These are phyloP conservation scores for Acanthamoeba polyphaga DNA, from an alignment of 208 protist species.

Conservation along the genomic window DNA sequence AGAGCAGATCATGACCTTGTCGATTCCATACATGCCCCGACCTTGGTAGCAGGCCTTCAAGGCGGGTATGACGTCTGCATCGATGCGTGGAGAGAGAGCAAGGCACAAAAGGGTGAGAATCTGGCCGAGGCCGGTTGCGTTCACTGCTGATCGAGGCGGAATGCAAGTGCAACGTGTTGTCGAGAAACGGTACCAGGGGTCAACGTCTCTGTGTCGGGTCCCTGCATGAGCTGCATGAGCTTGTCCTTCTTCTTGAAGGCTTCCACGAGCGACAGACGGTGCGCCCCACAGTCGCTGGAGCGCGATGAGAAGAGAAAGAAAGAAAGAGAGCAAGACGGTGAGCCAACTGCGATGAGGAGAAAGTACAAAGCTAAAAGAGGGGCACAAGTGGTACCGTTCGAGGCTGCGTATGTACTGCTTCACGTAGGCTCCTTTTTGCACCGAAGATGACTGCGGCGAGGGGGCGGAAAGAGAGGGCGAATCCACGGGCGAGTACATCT, in stretches of 20 bases:
- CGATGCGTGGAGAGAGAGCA: background rate
- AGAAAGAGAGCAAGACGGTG: background rate
- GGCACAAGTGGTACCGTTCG: background rate
- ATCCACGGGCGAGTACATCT: background rate
- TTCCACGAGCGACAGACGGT: conserved; percentile 34
- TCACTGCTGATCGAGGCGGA: background rate
- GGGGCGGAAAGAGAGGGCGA: background rate
- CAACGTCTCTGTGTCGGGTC: conserved; percentile 53
- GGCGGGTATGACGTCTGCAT: conserved; percentile 34
- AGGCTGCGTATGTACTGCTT: conserved; percentile 57
- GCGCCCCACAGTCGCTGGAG: conserved; percentile 23
- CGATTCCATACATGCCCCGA: conserved; percentile 59
- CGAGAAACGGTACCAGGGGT: conserved; percentile 14
- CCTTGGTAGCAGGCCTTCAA: conserved; percentile 63
- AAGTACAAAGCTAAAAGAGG: background rate
- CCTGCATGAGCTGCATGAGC: conserved; percentile 48
- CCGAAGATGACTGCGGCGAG: background rate
- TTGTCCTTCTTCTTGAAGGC: conserved; percentile 67
- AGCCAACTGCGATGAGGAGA: background rate
- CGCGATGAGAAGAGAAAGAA: background rate
- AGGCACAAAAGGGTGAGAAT: background rate
- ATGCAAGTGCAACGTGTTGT: background rate
- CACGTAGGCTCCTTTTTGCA: conserved; percentile 48
- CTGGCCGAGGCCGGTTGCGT: too few relatives aligned
- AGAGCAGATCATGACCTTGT: conserved; percentile 65